Base-by-base conservation (phyloP, 2,329 filamentous ascomycete species). In the Aspergillus unguis region DNA sequence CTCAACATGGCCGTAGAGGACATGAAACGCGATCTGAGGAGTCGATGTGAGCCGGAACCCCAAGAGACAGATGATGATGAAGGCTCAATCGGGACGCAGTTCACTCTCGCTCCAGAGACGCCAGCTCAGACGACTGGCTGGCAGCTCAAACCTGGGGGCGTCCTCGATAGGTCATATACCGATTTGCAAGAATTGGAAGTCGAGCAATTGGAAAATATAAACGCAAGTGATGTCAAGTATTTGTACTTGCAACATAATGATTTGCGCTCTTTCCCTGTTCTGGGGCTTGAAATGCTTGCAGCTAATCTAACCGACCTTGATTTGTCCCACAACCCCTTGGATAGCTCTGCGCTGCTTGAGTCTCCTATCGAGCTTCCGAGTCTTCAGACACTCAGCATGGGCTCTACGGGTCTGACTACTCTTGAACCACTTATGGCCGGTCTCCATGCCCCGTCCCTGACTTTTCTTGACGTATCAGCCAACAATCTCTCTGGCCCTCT, bases 1-100 rank as follows among this genome's bases (percentile, higher is more conserved):
- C 77, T 92, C 10, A 87, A 83, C 0, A 88, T 95, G 74, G 81
- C 81, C 25, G 91, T 88, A 0, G 87, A 90, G 10, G 88, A 94
- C 49, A 76, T 97, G 56, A 96, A 95, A 71, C 81, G 82, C 38
- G 83, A 85, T 40, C 74, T 96, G 40, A 80, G 82, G 23, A 80
- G 80, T 33, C 82, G 89, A 27, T 74, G 55, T 81, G 85, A 66
- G 82, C 88, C 23, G 66, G 80, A 53, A 61, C 71, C 58, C 49
- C 68, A 54, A 54, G 64, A 69, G 33, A 69, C 68, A 7, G 65
- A 69, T 50, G 73, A 74, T 29, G 73, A 59, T 26, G 61, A 71
- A 49, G 69, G 69, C 11, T 72, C 70, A 4, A 71, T 72, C 29
- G 69, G 68, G 25, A 74, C 71, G 3, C 70, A 73, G 36, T 70